Evolutionary conservation across 306 rosid species (phyloP).

Genomic region (Hippophae rhamnoides): DNA sequence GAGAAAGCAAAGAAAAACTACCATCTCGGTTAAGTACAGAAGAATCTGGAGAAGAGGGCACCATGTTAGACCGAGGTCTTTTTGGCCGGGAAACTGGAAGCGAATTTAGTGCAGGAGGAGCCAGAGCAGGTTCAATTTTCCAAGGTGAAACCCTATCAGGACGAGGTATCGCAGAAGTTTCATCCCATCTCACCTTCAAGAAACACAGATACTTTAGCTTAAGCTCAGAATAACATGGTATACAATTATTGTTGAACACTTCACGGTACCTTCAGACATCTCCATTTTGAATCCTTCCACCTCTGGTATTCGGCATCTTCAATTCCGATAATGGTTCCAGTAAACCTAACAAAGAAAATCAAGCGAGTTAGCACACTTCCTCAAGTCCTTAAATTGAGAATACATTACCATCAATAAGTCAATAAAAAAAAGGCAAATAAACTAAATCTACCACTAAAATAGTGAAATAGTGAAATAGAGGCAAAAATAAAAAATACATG

Average conservation of each 20-base stretch:
- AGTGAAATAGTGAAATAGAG: background rate
- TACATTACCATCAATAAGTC: no score
- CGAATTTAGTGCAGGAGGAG: conserved; percentile 74
- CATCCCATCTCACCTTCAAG: conserved; percentile 96
- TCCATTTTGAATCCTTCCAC: conserved; percentile 92
- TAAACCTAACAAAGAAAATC: conserved; percentile 37
- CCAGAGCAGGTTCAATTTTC: conserved; percentile 91
- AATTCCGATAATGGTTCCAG: conserved; percentile 80
- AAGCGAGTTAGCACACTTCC: no score
- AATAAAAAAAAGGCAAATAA: no score
- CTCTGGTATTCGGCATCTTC: conserved; percentile 68
- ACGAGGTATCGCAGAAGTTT: conserved; percentile 74
- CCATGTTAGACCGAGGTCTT: conserved; percentile 60
- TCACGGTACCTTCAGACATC: conserved; percentile 72
- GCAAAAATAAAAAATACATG: conserved; percentile 40
- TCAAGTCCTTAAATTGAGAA: no score
- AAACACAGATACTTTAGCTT: background rate
- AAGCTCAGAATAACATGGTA: background rate
- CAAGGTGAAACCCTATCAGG: conserved; percentile 96
- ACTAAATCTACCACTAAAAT: background rate
- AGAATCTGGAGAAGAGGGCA: conserved; percentile 72
- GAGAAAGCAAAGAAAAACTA: conserved; percentile 3
- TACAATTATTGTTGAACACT: background rate
- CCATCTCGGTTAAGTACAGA: conserved; percentile 83
- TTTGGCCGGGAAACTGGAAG: conserved; percentile 71